A percentile compares a stretch with the other conserved stretches of the same genome.
Conservation (phyloP, 176 grass and related monocot genomes). For the Aegilops longissima region DNA sequence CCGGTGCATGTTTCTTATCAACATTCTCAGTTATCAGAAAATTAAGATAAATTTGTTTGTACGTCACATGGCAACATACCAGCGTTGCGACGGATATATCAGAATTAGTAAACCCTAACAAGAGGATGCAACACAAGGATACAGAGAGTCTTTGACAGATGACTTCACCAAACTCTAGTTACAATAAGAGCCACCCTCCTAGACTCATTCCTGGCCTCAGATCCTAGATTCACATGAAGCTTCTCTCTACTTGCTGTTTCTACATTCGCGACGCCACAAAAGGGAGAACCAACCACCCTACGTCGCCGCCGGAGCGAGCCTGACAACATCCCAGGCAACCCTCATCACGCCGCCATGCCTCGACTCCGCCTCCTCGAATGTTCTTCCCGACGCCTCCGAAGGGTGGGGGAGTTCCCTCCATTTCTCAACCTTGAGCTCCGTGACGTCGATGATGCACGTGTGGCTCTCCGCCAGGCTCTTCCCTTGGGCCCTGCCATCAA, state of each 20-base stretch:
- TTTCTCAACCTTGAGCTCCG: slow-evolving; percentile 67
- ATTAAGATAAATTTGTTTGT: not conserved
- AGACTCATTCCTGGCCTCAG: not conserved
- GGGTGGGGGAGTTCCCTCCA: slow-evolving; percentile 76
- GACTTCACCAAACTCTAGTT: slow-evolving; percentile 3
- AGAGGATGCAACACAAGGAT: not conserved
- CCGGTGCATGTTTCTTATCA: not conserved
- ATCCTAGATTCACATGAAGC: not conserved
- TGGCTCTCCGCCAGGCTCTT: slow-evolving; percentile 41
- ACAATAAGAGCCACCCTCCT: too few species aligned
- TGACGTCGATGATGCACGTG: slow-evolving; percentile 56
- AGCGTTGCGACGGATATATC: not conserved
- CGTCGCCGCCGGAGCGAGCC: slow-evolving; percentile 30
- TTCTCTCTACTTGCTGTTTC: not conserved
- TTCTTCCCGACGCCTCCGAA: slow-evolving; percentile 60
- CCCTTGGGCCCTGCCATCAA: slow-evolving; percentile 46
- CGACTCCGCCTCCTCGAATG: slow-evolving; percentile 61
- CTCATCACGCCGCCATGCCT: slow-evolving; percentile 64
- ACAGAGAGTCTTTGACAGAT: not conserved
- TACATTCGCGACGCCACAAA: not conserved
- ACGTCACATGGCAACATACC: not conserved
- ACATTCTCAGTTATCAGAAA: not conserved
- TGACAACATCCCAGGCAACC: slow-evolving; percentile 66
- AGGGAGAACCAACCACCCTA: not conserved
- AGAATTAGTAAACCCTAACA: slow-evolving; percentile 7